Base-by-base conservation (phyloP, 2,329 filamentous ascomycete genomes). In the Sclerotinia spermophila region DNA sequence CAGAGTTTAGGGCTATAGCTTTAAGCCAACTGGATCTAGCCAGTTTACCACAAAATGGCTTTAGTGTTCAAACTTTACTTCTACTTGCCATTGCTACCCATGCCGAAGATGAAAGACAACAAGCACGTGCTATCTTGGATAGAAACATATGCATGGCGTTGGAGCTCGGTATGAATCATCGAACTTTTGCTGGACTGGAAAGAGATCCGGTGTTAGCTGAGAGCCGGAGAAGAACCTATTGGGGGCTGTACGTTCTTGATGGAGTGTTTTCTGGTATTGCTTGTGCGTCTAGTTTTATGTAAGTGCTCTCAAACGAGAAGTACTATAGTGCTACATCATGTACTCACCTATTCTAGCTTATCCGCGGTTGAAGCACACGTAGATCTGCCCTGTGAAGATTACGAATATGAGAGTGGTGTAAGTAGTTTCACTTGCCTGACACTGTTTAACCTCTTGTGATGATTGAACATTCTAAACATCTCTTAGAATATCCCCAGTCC, bases 101-200 rank as follows among this genome's bases (percentile, higher is more conserved):
- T 45, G 82, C 80, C 75, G 71, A 77, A 11, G 76, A 77, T 15
- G 71, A 78, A 1, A 76, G 76, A 8, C 48, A 70, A 0, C 72
- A 77, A 11, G 75, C 79, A 0, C 75, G 78, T 13, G 30, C 48
- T 0, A 72, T 81, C 42, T 76, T 83, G 67, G 80, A 84, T 17
- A 80, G 82, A 21, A 89, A 90, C 0, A 84, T 87, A 17, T 81
- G 85, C 5, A 74, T 91, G 45, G 89, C 89, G 0, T 79, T 91
- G 2, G 83, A 87, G 8, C 78, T 92, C 3, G 85, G 87, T 1
- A 84, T 92, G 82, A 84, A 91, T 70, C 83, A 81, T 1, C 79
- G 81, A 30, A 82, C 84, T 0, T 92, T 86, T 75, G 85, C 89
- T 1, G 74, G 79, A 53, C 72, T 76, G 45, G 78, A 79, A 38